Conservation (phyloP, 305 asterid species). For the Stenogyne calaminthoides region DNA sequence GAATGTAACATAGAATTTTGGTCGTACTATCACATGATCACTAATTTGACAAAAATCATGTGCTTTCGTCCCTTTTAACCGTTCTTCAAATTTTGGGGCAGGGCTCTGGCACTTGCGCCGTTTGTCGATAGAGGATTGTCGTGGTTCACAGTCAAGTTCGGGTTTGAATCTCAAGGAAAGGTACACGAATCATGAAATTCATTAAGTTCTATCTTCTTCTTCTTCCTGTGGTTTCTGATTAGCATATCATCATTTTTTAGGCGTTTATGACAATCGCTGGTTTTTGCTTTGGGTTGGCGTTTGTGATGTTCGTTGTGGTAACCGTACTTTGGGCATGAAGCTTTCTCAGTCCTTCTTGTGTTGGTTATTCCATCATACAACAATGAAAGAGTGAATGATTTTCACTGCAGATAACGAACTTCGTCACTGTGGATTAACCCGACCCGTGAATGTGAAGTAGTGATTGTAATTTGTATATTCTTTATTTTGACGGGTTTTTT, state of each 20-base stretch:
- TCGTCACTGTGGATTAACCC: too few species aligned
- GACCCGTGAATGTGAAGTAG: not conserved
- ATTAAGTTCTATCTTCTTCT: not conserved
- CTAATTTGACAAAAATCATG: not conserved
- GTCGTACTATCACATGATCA: not conserved
- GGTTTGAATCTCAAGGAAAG: constrained; percentile 75
- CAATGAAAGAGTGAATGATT: not conserved
- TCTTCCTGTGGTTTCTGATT: not conserved
- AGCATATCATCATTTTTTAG: constrained; percentile 38
- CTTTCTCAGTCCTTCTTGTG: not conserved
- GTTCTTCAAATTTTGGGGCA: constrained; percentile 27
- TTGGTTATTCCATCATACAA: not conserved
- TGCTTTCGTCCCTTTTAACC: not conserved
- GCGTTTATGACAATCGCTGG: constrained; percentile 66
- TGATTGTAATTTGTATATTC: not conserved
- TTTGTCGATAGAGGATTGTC: constrained; percentile 75
- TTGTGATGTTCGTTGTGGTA: constrained; percentile 61
- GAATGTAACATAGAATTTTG: not conserved
- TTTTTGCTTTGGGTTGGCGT: constrained; percentile 74
- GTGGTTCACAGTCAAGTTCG: constrained; percentile 74
- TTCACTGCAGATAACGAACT: not conserved
- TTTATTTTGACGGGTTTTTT: too few species aligned
- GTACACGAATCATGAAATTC: constrained; percentile 38
- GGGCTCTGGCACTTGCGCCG: constrained; percentile 96
- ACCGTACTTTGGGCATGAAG: constrained; percentile 72